Evolutionary conservation across 1,284 basidiomycete species (phyloP), one percentile per base, ranked within the genome.

Genomic region (Apiotrichum porosum): DNA sequence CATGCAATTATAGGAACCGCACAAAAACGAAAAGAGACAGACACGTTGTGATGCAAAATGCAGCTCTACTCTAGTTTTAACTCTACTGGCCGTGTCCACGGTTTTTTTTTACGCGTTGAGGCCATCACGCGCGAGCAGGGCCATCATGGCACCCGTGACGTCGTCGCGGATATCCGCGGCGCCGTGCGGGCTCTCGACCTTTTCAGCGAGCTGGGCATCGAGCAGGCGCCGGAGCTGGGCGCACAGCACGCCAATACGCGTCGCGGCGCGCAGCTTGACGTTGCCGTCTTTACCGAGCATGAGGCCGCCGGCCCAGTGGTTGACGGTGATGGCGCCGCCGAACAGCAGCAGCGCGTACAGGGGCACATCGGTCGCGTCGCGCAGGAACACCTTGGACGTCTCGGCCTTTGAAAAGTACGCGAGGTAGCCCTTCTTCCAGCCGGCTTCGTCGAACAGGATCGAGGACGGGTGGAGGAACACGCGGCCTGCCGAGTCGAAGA

Each of bases 361-460:
- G 1, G 90, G 88, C 54, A 88, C 87, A 79, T 94, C 87, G 1
- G 88, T 93, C 12, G 83, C 89, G 70, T 93, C 92, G 42, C 89
- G 79, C 58, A 97, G 64, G 68, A 86, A 95, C 1, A 91, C 79
- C 68, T 94, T 93, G 28, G 78, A 83, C n/a, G 87, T 89, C 74
- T 83, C 79, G 49, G 85, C 82, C 72, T 90, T 88, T 60, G 81
- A 77, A 71, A 93, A 95, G 64, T 86, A 92, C 6, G 84, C 81
- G 39, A 93, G 65, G 68, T 91, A 91, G 4, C 83, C 84, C 26
- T 82, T 80, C 47, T 82, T 84, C 82, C 88, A 91, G 26, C 78
- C 78, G 21, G 80, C 78, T 52, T 81, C 81, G 37, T 77, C 77
- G 67, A 97, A 97, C 26, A 93, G 75, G 8, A 88, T 78, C 40